Evolutionary conservation across 2,329 filamentous ascomycete genomes (phyloP), one percentile per base, ranked within the genome.

Genomic region (Diaporthe caulivora): DNA sequence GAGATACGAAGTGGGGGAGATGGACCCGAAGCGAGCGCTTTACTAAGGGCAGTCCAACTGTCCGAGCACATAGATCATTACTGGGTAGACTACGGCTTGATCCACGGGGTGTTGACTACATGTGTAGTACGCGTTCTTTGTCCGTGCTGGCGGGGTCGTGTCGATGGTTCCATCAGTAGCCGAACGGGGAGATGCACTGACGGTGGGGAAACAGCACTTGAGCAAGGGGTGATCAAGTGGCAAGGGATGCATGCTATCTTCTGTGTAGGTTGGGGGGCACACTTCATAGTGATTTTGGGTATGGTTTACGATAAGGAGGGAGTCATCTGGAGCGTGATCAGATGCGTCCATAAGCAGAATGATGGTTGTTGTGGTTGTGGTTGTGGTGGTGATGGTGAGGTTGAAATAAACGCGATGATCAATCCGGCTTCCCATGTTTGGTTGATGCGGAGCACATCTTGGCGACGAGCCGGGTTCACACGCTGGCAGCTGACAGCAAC

Each of bases 401-500:
- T 71, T 31, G 47, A 62, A 42, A 62, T 70, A 62, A 62, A 53
- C 42, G 54, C 37, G 68, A 49, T 31, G 55, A 51, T 65, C 44
- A 34, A 37, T 4, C 60, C 42, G 10, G 29, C 17, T 26, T 21
- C 7, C 8, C 24, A 8, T 21, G 34, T 29, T 26, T 11, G 13
- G 21, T 29, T 40, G 29, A 51, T 60, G 68, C 51, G 67, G 44
- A 67, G 44, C 60, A 4, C 29, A 47, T 11, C 60, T 64, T 64
- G 42, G 60, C 44, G 34, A 21, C 4, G n/a, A 51, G 60, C 37
- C 62, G 44, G 44, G 44, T 37, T 53, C 44, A 53, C 29, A 65
- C 62, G 62, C 62, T 67, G 62, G 62, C 62, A 53, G 62, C 62
- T 67, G 62, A 67, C 44, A 29, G 62, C 13, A n/a, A 15, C 44